Conservation (phyloP, 2,329 filamentous ascomycete species). For the Cercospora canescens region DNA sequence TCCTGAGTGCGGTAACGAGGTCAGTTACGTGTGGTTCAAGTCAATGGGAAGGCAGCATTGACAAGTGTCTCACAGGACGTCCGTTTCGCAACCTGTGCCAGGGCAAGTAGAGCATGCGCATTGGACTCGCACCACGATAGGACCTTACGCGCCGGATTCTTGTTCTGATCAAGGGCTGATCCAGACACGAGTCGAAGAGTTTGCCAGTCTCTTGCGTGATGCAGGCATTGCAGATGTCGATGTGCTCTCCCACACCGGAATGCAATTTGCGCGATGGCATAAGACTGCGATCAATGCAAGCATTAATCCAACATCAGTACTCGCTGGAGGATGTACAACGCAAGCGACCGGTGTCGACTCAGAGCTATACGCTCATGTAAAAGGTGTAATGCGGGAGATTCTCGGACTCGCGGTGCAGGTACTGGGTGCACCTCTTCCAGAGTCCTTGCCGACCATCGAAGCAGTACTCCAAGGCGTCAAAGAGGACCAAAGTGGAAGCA, state of each 20-base stretch:
- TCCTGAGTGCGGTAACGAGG: slow-evolving; percentile 65
- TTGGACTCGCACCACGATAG: slow-evolving; percentile 71
- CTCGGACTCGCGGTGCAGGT: slow-evolving; percentile 63
- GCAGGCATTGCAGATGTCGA: slow-evolving; percentile 67
- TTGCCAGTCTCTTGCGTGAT: slow-evolving; percentile 56
- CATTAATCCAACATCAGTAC: slow-evolving; percentile 70
- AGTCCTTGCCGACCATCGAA: slow-evolving; percentile 61
- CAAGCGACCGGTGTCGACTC: slow-evolving; percentile 64
- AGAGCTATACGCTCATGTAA: slow-evolving; percentile 62
- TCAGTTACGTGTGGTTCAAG: neutral
- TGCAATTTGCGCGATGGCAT: slow-evolving; percentile 72
- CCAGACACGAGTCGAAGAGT: slow-evolving; percentile 43
- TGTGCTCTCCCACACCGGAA: slow-evolving; percentile 61
- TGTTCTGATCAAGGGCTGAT: slow-evolving; percentile 26
- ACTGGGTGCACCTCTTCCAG: slow-evolving; percentile 59
- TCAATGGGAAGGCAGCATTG: neutral
- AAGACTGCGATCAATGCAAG: slow-evolving; percentile 75
- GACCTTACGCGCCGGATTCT: slow-evolving; percentile 59
- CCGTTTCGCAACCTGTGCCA: slow-evolving; percentile 64
- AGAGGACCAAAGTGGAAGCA: slow-evolving; percentile 62
- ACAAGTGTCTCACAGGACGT: slow-evolving; percentile 50
- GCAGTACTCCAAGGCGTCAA: slow-evolving; percentile 63
- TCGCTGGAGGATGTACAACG: slow-evolving; percentile 65
- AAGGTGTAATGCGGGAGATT: slow-evolving; percentile 69
- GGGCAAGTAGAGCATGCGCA: slow-evolving; percentile 68